Evolutionary conservation across 177 flowering plant species (phyloP).

Genomic region (Telopea speciosissima): DNA sequence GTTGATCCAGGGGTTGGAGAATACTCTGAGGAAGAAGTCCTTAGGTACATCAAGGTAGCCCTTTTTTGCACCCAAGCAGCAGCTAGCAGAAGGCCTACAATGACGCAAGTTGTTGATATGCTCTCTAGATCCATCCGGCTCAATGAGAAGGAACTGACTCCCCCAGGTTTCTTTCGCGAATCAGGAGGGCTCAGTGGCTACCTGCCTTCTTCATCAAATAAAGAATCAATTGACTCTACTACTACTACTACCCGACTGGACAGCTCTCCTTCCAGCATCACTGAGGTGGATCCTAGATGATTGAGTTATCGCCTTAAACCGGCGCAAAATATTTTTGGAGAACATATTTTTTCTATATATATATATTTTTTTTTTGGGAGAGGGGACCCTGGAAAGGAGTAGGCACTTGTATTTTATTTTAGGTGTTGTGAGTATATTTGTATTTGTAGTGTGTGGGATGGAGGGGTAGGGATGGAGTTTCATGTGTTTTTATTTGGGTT

Average conservation of each 20-base stretch:
- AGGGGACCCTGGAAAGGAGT: neutral
- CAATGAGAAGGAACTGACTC: slow-evolving; percentile 62
- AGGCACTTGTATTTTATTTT: neutral
- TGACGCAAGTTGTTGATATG: slow-evolving; percentile 83
- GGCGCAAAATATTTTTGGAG: neutral
- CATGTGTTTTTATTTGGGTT: too few relatives aligned
- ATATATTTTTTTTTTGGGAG: neutral
- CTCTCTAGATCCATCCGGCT: slow-evolving; percentile 54
- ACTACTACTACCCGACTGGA: slow-evolving; percentile 30
- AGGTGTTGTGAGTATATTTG: neutral
- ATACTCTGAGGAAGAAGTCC: slow-evolving; percentile 57
- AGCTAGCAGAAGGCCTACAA: slow-evolving; percentile 61
- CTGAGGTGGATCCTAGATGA: slow-evolving; percentile 68
- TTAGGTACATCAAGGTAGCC: slow-evolving; percentile 70
- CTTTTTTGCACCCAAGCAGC: slow-evolving; percentile 83
- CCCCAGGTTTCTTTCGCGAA: slow-evolving; percentile 68
- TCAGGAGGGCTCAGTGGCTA: slow-evolving; percentile 8
- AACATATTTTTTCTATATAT: neutral
- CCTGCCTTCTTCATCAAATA: slow-evolving; percentile 14
- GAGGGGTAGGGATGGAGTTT: too few relatives aligned
- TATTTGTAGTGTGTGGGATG: too few relatives aligned
- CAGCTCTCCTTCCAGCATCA: slow-evolving; percentile 46
- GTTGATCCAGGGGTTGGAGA: slow-evolving; percentile 63
- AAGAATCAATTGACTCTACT: slow-evolving; percentile 19
- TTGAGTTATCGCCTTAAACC: neutral